Base-by-base conservation (phyloP, 108 stramenopile species). In the Epipyxis sp. region DNA sequence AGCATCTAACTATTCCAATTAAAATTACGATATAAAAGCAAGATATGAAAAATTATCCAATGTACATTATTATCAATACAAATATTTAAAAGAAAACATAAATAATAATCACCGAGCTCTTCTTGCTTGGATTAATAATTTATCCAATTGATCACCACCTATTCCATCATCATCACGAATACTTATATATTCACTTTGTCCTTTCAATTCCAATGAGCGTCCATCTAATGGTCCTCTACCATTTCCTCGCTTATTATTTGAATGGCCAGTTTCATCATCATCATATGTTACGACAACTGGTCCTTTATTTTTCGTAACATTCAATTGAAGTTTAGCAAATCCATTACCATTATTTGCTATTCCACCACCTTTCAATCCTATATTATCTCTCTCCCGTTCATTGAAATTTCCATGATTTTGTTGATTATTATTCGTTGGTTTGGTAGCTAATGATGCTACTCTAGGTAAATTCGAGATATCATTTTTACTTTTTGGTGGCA, bases 81-180 rank as follows among this genome's bases (percentile, higher is more conserved):
- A 50, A 50, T 20, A 50, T 6, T 20, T 13, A 50, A 20, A 50
- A 50, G 46, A 50, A 13, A 13, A 13, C 20, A 20, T 50, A 50
- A 50, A 50, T 50, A 50, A 50, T 13, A 50, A 50, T 50, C 46
- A 50, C 46, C 6, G 46, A 6, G 46, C 61, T 35, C 61, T 29
- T 65, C 35, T 65, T 16, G 3, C 25, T 6, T 65, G 20, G 27
- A 10, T 32, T 10, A 65, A 32, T 3, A 65, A 25, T 32, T 37
- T 16, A 65, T 65, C 61, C 6, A 65, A 32, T 65, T 65, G 61
- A 25, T 65, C 61, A 35, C 25, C 25, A 65, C 25, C 13, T 6
- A 65, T 50, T 13, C 20, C 6, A 32, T 65, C 61, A 6, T 65
- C 61, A 37, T 65, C 61, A 65, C 61, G 61, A 65, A 65, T 25